Evolutionary conservation across 1,284 basidiomycete genomes (phyloP).

Genomic region (Inonotus obliquus): DNA sequence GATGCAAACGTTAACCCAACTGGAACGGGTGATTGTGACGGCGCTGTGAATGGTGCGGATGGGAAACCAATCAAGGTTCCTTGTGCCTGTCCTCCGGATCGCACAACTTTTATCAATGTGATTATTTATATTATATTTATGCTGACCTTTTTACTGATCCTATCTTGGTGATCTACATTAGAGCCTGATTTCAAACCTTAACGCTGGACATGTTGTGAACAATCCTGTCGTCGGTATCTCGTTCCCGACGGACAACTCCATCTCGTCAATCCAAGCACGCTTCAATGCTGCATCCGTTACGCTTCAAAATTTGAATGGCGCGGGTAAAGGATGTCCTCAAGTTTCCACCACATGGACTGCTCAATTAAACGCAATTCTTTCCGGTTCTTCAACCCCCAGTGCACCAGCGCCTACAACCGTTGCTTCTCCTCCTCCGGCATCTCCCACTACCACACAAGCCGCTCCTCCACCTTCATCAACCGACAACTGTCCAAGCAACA

Average conservation of each 20-base stretch:
- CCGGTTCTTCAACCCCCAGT: background rate
- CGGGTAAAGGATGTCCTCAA: slow-evolving; percentile 25
- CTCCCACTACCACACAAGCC: background rate
- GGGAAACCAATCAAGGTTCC: slow-evolving; percentile 32
- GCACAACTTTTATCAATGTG: slow-evolving; percentile 30
- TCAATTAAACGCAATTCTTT: slow-evolving; percentile 19
- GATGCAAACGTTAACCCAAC: slow-evolving; percentile 21
- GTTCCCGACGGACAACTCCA: slow-evolving; percentile 35
- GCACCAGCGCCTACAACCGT: too few relatives aligned
- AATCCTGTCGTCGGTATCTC: slow-evolving; percentile 32
- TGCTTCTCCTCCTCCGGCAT: background rate
- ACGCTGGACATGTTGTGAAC: slow-evolving; percentile 34
- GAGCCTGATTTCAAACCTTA: slow-evolving; percentile 30
- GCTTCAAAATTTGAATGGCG: slow-evolving; percentile 28
- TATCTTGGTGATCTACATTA: background rate
- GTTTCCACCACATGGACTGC: slow-evolving; percentile 23
- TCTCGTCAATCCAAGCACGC: slow-evolving; percentile 30
- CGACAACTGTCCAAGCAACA: background rate
- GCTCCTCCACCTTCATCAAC: background rate
- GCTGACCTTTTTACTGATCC: background rate
- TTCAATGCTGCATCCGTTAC: slow-evolving; percentile 33
- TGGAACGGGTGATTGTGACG: slow-evolving; percentile 28
- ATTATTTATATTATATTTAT: slow-evolving; percentile 4
- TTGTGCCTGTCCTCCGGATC: slow-evolving; percentile 31
- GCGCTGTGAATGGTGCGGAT: slow-evolving; percentile 24